Evolutionary conservation across 306 rosid genomes (phyloP).

Genomic region (Cicer chorassanicum): DNA sequence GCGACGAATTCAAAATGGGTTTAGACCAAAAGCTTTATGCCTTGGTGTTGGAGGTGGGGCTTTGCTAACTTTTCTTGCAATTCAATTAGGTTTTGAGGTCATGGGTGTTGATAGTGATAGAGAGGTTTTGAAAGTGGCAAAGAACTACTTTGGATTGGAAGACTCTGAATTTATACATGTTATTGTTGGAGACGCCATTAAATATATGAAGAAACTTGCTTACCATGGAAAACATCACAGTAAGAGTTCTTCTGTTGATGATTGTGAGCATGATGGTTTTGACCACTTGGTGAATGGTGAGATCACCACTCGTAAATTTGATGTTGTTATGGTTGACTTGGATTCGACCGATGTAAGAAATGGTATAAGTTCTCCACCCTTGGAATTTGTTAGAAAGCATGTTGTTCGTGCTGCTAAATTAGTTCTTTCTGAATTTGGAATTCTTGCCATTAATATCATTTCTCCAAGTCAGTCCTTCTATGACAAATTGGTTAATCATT

Average conservation of each 20-base stretch:
- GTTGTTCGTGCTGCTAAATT: slow-evolving; percentile 64
- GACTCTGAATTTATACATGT: slow-evolving; percentile 52
- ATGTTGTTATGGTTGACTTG: slow-evolving; percentile 75
- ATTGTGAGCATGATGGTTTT: slow-evolving; percentile 38
- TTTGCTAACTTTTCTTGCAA: slow-evolving; percentile 62
- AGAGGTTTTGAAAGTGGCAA: slow-evolving; percentile 71
- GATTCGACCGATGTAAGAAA: slow-evolving; percentile 65
- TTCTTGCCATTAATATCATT: slow-evolving; percentile 72
- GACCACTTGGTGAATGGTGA: slow-evolving; percentile 24
- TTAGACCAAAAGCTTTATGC: slow-evolving; percentile 73
- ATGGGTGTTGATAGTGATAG: slow-evolving; percentile 68
- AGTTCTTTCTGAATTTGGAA: slow-evolving; percentile 67
- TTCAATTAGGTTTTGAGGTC: slow-evolving; percentile 71
- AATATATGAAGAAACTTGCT: slow-evolving; percentile 52
- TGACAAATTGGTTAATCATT: slow-evolving; percentile 50
- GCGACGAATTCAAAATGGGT: slow-evolving; percentile 52
- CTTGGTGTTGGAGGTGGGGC: slow-evolving; percentile 96
- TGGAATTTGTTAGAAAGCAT: slow-evolving; percentile 62
- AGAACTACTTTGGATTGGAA: slow-evolving; percentile 67
- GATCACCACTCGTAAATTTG: slow-evolving; percentile 47
- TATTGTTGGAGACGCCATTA: slow-evolving; percentile 61
- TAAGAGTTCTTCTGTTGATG: slow-evolving; percentile 31
- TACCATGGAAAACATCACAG: neutral
- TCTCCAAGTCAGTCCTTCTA: slow-evolving; percentile 58
- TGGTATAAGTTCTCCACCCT: slow-evolving; percentile 67